phyloP scores from a whole-genome alignment of 495 filamentous ascomycete genomes.

The Neurospora sp. region DNA sequence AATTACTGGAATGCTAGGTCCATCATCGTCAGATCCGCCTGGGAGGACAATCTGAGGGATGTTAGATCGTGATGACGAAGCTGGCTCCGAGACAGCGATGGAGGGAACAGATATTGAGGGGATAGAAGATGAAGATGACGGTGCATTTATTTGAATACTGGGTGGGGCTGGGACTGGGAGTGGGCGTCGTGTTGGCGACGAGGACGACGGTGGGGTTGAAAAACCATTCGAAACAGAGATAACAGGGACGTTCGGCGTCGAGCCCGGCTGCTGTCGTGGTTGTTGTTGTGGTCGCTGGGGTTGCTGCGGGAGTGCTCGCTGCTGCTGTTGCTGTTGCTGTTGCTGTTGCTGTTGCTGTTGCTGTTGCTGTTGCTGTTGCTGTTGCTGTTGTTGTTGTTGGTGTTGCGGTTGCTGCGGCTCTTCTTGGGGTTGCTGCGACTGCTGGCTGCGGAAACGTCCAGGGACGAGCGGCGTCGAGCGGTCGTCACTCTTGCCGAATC shows the following conservation, averaged over 20 bases:
- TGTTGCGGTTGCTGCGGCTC: background rate
- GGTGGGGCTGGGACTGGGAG: constrained; percentile 27
- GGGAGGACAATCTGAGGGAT: constrained; percentile 6
- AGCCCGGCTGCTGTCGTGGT: constrained; percentile 8
- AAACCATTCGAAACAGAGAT: constrained; percentile 49
- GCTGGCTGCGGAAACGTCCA: constrained; percentile 15
- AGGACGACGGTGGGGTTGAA: constrained; percentile 24
- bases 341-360: too few relatives aligned
- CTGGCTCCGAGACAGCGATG: constrained; percentile 36
- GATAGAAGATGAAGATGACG: constrained; percentile 15
- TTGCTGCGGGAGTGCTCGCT: constrained; percentile 2
- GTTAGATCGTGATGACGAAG: background rate
- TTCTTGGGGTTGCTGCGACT: constrained; percentile 16
- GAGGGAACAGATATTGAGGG: constrained; percentile 27
- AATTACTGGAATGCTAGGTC: constrained; percentile 36
- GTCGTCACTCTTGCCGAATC: constrained; percentile 9
- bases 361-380: constrained; percentile 12
- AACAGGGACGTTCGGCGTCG: constrained; percentile 37
- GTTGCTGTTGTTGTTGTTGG: constrained; percentile 5
- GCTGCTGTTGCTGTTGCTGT: constrained; percentile 9
- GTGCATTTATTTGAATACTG: constrained; percentile 30
- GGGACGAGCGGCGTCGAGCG: constrained; percentile 19
- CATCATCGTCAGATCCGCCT: constrained; percentile 12
- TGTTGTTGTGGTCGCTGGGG: background rate
- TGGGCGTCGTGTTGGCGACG: constrained; percentile 21